Conservation (phyloP, 164 flowering plant species). For the Akebia trifoliata region DNA sequence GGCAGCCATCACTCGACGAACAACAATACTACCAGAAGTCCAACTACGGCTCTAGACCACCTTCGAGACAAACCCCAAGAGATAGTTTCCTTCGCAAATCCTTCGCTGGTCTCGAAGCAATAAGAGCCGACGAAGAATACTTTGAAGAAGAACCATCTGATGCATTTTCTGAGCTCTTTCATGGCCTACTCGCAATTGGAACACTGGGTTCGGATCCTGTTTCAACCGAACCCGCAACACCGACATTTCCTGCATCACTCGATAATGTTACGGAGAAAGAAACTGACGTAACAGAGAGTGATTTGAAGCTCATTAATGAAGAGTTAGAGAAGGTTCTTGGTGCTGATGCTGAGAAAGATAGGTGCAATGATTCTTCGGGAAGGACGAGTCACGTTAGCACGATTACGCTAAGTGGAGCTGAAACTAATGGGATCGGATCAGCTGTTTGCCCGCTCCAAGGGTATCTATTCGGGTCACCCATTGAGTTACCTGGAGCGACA, state of each 20-base stretch:
- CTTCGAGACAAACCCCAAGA: slow-evolving; percentile 31
- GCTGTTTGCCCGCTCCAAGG: slow-evolving; percentile 72
- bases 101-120: slow-evolving; percentile 56
- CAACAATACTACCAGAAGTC: slow-evolving; percentile 39
- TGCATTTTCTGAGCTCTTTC: slow-evolving; percentile 38
- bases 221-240: slow-evolving; percentile 49
- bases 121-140: slow-evolving; percentile 31
- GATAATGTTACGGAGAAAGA: slow-evolving; percentile 61
- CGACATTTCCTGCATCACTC: slow-evolving; percentile 51
- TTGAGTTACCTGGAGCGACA: slow-evolving; percentile 50
- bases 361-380: slow-evolving; percentile 47
- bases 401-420: slow-evolving; percentile 58
- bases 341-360: slow-evolving; percentile 53
- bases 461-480: slow-evolving; percentile 69
- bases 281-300: slow-evolving; percentile 64
- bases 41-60: slow-evolving; percentile 29
- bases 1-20: slow-evolving; percentile 60
- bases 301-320: slow-evolving; percentile 68
- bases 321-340: slow-evolving; percentile 76
- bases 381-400: slow-evolving; percentile 69
- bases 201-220: slow-evolving; percentile 59
- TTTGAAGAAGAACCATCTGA: slow-evolving; percentile 35
- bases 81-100: slow-evolving; percentile 45
- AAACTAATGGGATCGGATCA: slow-evolving; percentile 29
- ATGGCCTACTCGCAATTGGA: slow-evolving; percentile 80